A percentile compares a stretch with the other conserved stretches of the same genome.
Evolutionary conservation across 108 stramenopile species (phyloP).

Genomic region (Cafeteria roenbergensis): DNA sequence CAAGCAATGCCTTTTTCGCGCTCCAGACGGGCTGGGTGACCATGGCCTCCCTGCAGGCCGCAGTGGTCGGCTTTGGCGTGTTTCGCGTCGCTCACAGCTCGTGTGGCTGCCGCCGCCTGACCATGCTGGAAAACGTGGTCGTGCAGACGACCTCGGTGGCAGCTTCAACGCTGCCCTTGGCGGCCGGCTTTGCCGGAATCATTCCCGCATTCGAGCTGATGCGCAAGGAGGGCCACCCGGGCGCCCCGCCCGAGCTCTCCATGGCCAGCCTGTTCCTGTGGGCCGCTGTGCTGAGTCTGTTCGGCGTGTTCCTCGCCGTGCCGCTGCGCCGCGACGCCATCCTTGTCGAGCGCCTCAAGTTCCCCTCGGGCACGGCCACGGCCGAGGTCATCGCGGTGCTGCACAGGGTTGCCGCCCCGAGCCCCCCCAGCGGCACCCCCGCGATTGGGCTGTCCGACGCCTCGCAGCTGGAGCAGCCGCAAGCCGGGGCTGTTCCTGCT

Average conservation of each 20-base stretch:
- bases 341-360: not conserved
- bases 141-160: constrained; percentile 4
- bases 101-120: not conserved
- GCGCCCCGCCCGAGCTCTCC: not conserved
- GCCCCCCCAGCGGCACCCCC: no score
- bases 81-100: not conserved
- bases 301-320: constrained; percentile 5
- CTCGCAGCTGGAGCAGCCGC: no score
- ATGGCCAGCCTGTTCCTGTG: not conserved
- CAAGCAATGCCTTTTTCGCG: not conserved
- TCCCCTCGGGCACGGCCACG: constrained; percentile 7
- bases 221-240: not conserved
- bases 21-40: constrained; percentile 10
- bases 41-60: constrained; percentile 1
- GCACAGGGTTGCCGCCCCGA: no score
- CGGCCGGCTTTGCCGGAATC: constrained; percentile 3
- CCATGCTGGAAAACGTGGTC: not conserved
- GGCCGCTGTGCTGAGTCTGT: not conserved
- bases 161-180: not conserved
- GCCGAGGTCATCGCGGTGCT: not conserved
- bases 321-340: not conserved
- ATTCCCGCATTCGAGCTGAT: not conserved
- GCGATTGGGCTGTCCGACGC: no score
- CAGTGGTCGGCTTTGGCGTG: constrained; percentile 1
- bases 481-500: not conserved